A percentile compares a stretch with the other conserved stretches of the same genome.
Evolutionary conservation across 1,284 basidiomycete species (phyloP).

Genomic region (Cryptococcus sp.): DNA sequence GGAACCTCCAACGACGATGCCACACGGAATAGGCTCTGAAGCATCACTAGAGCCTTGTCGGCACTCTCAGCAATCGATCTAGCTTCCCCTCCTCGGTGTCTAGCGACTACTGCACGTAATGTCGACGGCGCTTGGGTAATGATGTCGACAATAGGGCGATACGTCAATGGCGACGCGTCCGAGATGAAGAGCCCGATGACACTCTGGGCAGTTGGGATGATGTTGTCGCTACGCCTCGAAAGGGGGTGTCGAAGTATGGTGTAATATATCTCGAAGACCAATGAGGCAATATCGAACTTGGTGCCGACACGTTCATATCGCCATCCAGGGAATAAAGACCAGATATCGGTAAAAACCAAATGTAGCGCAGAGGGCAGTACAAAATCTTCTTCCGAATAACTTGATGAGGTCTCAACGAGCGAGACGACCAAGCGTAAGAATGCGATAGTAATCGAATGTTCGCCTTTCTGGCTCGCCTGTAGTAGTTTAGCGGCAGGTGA

Average conservation of each 20-base stretch:
- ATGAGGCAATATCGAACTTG: constrained; percentile 30
- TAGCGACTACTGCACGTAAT: constrained; percentile 18
- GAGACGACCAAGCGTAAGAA: constrained; percentile 33
- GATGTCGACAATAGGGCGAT: constrained; percentile 37
- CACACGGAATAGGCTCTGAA: constrained; percentile 29
- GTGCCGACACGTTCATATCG: constrained; percentile 29
- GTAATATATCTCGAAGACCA: constrained; percentile 27
- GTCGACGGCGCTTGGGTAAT: constrained; percentile 28
- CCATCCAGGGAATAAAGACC: constrained; percentile 38
- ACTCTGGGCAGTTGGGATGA: constrained; percentile 23
- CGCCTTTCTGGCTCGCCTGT: constrained; percentile 24
- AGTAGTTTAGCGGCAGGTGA: constrained; percentile 29
- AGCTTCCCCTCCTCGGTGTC: constrained; percentile 24
- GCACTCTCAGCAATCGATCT: constrained; percentile 25
- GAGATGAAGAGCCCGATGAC: constrained; percentile 35
- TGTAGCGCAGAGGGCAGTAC: constrained; percentile 32
- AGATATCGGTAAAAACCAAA: constrained; percentile 30
- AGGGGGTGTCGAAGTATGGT: constrained; percentile 30
- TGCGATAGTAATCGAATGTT: constrained; percentile 31
- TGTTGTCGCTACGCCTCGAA: constrained; percentile 10
- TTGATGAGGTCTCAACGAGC: constrained; percentile 14
- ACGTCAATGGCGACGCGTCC: constrained; percentile 31
- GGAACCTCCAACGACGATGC: constrained; percentile 17
- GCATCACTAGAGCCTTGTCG: constrained; percentile 23
- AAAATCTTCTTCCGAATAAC: constrained; percentile 13